Evolutionary conservation across 2,329 filamentous ascomycete genomes (phyloP), one percentile per base, ranked within the genome.

Genomic region (Tricladium varicosporioides): DNA sequence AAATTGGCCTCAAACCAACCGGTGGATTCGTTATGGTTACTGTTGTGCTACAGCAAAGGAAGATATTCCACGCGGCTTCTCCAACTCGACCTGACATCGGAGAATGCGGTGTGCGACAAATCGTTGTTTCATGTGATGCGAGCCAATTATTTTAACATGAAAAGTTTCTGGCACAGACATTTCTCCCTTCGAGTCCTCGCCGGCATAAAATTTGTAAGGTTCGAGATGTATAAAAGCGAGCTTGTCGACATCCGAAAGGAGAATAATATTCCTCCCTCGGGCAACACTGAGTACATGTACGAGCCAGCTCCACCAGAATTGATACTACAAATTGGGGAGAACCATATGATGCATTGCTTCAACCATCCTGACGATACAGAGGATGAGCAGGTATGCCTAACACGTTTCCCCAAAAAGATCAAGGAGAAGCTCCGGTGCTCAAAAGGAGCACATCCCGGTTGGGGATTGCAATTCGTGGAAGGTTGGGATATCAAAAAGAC

Each of bases 201-300:
- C 19, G 56, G 49, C n/a, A 63, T 67, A 42, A 65, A 63, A 15
- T 67, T 67, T 16, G 63, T 65, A 0, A 36, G 56, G 3, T 67
- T 67, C 40, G 59, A 64, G 27, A 36, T 61, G n/a, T 59, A 60
- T 19, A 27, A 19, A 13, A 56, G 53, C n/a, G 50, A 58, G 11
- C 46, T 62, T 4, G 57, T 67, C 10, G 63, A 67, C 43, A 54
- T 65, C 0, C 44, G 58, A 7, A 60, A 65, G 32, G 16, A 53
- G 5, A 51, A 67, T 27, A 56, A 59, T 18, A 54, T 65, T 4
- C 64, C 63, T 16, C 62, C 63, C 2, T 59, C 59, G 1, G 46
- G 47, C 1, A 36, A 65, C 19, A 14, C 16, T 3, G 58, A 65
- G 0, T 65, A 65, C 42, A 47, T 33, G 1, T 67, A 67, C 32